Conservation (phyloP, 129 eudicot genomes). For the Centrapalus pauciflorus region DNA sequence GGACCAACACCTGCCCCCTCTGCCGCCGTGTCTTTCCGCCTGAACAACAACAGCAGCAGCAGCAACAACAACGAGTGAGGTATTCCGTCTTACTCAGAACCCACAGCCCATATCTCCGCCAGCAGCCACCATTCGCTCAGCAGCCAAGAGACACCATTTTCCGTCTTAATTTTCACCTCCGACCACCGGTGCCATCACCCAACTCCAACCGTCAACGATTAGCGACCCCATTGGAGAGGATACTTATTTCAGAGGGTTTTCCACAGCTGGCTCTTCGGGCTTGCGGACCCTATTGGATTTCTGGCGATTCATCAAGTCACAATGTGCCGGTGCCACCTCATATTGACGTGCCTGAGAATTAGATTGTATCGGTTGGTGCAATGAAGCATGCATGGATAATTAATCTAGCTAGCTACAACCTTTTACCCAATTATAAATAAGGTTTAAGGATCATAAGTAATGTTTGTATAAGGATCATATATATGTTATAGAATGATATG, state of each 20-base stretch:
- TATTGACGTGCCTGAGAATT: too few species aligned
- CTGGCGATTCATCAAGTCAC: neutral
- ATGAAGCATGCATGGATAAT: too few species aligned
- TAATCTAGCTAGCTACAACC: too few species aligned
- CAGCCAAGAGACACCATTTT: neutral
- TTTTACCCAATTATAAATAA: too few species aligned
- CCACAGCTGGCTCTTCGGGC: neutral
- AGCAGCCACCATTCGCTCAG: neutral
- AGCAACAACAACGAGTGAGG: too few species aligned
- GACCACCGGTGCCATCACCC: neutral
- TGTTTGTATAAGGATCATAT: too few species aligned
- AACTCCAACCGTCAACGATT: neutral
- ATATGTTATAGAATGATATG: too few species aligned
- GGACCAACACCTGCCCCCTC: slow-evolving; percentile 8
- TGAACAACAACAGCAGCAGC: neutral
- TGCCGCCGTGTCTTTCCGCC: slow-evolving; percentile 8
- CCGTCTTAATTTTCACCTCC: neutral
- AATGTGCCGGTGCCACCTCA: neutral
- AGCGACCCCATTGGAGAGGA: neutral
- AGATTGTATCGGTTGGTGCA: too few species aligned
- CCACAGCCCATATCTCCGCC: neutral
- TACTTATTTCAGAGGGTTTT: neutral
- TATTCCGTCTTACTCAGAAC: neutral
- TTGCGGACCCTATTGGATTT: neutral
- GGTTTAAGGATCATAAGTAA: too few species aligned